A percentile compares a stretch with the other conserved stretches of the same genome.
Evolutionary conservation across 1,284 basidiomycete species (phyloP).

Genomic region (Rhodotorula sp.): DNA sequence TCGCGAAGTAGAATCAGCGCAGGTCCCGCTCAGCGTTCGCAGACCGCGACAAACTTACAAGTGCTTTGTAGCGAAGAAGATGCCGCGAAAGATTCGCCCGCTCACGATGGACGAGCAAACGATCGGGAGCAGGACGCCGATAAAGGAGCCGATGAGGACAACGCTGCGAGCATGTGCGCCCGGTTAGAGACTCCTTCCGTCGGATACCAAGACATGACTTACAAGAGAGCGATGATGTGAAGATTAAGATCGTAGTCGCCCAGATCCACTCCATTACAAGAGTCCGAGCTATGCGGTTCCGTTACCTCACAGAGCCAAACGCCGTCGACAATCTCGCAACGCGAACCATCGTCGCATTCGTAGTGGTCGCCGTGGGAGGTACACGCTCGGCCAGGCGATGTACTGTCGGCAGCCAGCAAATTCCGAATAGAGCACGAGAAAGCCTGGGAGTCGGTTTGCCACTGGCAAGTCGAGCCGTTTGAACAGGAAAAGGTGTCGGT

Average conservation of each 20-base stretch:
- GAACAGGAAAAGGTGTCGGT: slow-evolving; percentile 29
- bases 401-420: not conserved
- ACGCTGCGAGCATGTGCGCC: slow-evolving; percentile 38
- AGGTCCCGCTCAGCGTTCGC: too few species aligned
- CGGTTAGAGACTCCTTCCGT: too few species aligned
- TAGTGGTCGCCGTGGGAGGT: slow-evolving; percentile 25
- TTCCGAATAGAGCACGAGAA: slow-evolving; percentile 19
- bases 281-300: slow-evolving; percentile 28
- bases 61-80: slow-evolving; percentile 50
- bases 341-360: slow-evolving; percentile 36
- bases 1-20: not conserved
- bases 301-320: slow-evolving; percentile 25
- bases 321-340: slow-evolving; percentile 26
- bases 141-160: slow-evolving; percentile 48
- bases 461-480: slow-evolving; percentile 34
- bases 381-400: slow-evolving; percentile 23
- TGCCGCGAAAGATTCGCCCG: slow-evolving; percentile 23
- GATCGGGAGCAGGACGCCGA: slow-evolving; percentile 50
- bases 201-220: too few species aligned
- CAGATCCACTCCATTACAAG: slow-evolving; percentile 38
- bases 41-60: slow-evolving; percentile 34
- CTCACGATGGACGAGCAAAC: slow-evolving; percentile 20
- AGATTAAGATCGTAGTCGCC: slow-evolving; percentile 50
- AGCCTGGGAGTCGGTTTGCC: slow-evolving; percentile 4
- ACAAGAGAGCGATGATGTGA: slow-evolving; percentile 53